phyloP scores from a whole-genome alignment of 331 rosid species.

The Acacia concinna region DNA sequence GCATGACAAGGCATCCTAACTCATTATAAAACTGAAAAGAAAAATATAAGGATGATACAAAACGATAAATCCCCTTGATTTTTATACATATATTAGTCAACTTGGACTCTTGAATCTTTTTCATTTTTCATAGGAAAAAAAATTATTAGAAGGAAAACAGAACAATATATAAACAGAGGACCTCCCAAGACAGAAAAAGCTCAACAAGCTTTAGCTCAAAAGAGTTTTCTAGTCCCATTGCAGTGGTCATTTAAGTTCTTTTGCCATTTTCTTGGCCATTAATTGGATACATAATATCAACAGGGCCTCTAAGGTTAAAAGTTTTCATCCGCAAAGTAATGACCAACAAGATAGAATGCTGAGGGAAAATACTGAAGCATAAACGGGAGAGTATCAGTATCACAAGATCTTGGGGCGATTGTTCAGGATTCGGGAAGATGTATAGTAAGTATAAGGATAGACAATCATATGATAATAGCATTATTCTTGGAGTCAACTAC shows the following conservation, averaged over 20 bases:
- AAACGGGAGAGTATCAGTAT: background rate
- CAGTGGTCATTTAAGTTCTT: background rate
- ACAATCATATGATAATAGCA: background rate
- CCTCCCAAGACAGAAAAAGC: background rate
- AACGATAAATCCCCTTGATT: background rate
- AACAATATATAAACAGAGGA: background rate
- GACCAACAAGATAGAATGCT: background rate
- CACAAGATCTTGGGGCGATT: background rate
- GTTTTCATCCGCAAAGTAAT: background rate
- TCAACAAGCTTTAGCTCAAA: background rate
- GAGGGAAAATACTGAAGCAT: background rate
- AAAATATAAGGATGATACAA: background rate
- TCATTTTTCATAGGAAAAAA: background rate
- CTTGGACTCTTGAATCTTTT: background rate
- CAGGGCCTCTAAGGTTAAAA: background rate
- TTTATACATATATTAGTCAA: background rate
- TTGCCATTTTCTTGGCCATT: background rate
- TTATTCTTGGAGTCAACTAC: background rate
- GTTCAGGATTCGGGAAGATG: background rate
- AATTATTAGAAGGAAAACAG: background rate
- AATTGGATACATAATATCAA: background rate
- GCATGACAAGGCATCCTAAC: background rate
- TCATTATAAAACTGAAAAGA: background rate
- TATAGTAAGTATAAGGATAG: background rate
- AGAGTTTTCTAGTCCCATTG: background rate